Percentiles rank a stretch among this genome's conserved stretches.
These are phyloP conservation scores for Phytophthora meadii DNA, from an alignment of 352 stramenopile genomes.

Conservation along the genomic window DNA sequence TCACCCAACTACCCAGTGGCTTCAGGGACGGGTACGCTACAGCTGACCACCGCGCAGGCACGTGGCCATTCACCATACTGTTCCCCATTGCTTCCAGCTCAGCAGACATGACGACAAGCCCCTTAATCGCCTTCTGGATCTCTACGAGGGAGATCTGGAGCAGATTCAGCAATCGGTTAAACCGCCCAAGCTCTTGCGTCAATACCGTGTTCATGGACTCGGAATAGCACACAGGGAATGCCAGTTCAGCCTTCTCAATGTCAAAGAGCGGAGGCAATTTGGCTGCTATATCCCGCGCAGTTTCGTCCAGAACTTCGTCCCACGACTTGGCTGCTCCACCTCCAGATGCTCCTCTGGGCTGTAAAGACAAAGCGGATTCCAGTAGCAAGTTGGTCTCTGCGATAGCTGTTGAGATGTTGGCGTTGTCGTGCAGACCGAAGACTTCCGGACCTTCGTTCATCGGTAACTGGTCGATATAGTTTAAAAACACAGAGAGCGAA, in stretches of 20 bases:
- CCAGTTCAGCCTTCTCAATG: constrained; percentile 89
- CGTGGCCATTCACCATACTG: constrained; percentile 92
- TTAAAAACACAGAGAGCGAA: constrained; percentile 61
- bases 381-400: constrained; percentile 87
- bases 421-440: constrained; percentile 89
- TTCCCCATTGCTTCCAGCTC: constrained; percentile 95
- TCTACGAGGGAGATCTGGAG: constrained; percentile 86
- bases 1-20: constrained; percentile 93
- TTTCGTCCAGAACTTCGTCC: constrained; percentile 89
- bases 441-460: constrained; percentile 89
- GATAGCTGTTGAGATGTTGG: constrained; percentile 91
- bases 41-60: constrained; percentile 83
- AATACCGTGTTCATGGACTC: constrained; percentile 92
- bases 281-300: constrained; percentile 87
- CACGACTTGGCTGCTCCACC: constrained; percentile 85
- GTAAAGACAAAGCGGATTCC: constrained; percentile 89
- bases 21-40: constrained; percentile 94
- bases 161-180: constrained; percentile 87
- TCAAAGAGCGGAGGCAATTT: constrained; percentile 87
- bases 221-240: constrained; percentile 83
- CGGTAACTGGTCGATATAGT: constrained; percentile 84
- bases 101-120: constrained; percentile 92
- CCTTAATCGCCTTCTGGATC: constrained; percentile 93
- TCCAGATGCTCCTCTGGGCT: constrained; percentile 71
- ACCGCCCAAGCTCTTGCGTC: constrained; percentile 92